A percentile compares a stretch with the other conserved stretches of the same genome.
Conservation (phyloP, 192 early-diverging fungal species). For the Dissophora ornata region DNA sequence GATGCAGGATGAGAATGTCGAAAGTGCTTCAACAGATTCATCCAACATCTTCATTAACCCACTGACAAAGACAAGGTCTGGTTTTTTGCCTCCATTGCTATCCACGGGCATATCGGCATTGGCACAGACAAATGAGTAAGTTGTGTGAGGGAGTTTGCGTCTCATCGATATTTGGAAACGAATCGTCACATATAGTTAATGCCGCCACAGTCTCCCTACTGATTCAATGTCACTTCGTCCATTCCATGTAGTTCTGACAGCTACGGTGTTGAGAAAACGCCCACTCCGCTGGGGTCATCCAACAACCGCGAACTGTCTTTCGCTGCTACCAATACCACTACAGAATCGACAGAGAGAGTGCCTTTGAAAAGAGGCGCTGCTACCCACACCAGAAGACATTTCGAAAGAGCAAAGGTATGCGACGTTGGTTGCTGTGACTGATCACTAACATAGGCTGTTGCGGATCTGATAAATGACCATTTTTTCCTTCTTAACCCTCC, state of each 20-base stretch:
- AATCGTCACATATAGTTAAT: too few relatives aligned
- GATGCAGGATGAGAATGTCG: slow-evolving; percentile 17
- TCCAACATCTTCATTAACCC: neutral
- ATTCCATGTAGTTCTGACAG: neutral
- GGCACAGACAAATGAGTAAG: slow-evolving; percentile 7
- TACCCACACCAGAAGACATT: neutral
- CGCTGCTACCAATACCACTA: neutral
- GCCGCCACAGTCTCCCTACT: too few relatives aligned
- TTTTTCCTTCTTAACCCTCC: neutral
- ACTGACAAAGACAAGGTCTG: neutral
- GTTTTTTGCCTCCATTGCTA: neutral
- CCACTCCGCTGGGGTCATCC: neutral
- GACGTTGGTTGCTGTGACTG: too few relatives aligned
- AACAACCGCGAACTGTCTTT: neutral
- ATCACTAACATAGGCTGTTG: too few relatives aligned
- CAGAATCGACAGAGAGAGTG: slow-evolving; percentile 17
- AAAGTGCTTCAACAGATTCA: neutral
- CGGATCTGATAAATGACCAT: neutral
- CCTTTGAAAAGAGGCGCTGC: slow-evolving; percentile 12
- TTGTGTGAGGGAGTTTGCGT: neutral
- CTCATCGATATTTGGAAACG: too few relatives aligned
- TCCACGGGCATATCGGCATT: neutral
- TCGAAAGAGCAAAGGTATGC: slow-evolving; percentile 21
- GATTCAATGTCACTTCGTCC: neutral
- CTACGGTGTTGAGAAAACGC: neutral